Conservation (phyloP, 2,329 filamentous ascomycete genomes). For the Colletotrichum tofieldiae region DNA sequence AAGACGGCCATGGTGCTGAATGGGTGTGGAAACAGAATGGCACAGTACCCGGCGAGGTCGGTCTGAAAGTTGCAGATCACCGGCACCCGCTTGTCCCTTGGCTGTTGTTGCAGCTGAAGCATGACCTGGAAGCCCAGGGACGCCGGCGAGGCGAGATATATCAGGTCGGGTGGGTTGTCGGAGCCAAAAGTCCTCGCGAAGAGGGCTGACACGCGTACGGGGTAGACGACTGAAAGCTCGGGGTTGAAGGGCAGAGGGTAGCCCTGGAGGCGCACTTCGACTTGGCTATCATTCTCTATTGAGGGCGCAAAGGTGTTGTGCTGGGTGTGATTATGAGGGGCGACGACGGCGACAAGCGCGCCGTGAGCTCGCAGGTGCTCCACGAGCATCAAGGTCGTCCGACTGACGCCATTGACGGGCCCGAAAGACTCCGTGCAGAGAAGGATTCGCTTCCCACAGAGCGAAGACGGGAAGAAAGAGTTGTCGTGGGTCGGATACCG, state of each 20-base stretch:
- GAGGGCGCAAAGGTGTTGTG: slow-evolving; percentile 68
- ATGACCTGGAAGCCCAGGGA: slow-evolving; percentile 80
- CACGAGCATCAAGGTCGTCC: slow-evolving; percentile 79
- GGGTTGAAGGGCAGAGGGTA: slow-evolving; percentile 81
- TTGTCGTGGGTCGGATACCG: slow-evolving; percentile 54
- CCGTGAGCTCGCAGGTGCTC: slow-evolving; percentile 77
- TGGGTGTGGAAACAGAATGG: slow-evolving; percentile 77
- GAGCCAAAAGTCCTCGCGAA: slow-evolving; percentile 72
- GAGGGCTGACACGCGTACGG: slow-evolving; percentile 75
- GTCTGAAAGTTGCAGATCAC: slow-evolving; percentile 81
- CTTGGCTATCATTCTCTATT: slow-evolving; percentile 46
- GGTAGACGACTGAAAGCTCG: slow-evolving; percentile 79
- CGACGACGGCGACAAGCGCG: slow-evolving; percentile 76
- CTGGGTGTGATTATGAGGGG: slow-evolving; percentile 71
- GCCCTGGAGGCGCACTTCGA: slow-evolving; percentile 74
- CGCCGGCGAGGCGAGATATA: slow-evolving; percentile 80
- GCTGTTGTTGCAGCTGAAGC: slow-evolving; percentile 76
- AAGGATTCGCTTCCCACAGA: slow-evolving; percentile 75
- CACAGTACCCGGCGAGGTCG: slow-evolving; percentile 78
- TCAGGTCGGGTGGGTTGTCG: slow-evolving; percentile 70
- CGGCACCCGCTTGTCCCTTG: slow-evolving; percentile 67
- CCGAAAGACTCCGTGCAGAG: slow-evolving; percentile 81
- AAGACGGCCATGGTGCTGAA: slow-evolving; percentile 74
- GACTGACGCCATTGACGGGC: slow-evolving; percentile 81
- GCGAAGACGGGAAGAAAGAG: slow-evolving; percentile 61